Conservation (phyloP, 1,284 basidiomycete genomes). For the Rhodotorula sp. region DNA sequence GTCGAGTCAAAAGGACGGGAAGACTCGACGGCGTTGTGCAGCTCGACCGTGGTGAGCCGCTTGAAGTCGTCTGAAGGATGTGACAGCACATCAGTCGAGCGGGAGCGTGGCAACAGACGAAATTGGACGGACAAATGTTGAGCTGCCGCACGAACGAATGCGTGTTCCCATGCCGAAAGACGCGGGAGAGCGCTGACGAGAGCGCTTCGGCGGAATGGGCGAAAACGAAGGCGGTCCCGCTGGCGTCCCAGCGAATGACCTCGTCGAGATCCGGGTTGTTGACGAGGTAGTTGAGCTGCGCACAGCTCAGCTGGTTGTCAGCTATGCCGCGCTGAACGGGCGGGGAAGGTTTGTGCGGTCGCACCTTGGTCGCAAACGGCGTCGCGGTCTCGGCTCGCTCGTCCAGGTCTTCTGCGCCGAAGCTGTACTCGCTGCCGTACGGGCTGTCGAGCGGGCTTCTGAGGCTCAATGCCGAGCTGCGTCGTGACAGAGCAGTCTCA, state of each 20-base stretch:
- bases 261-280: constrained; percentile 3
- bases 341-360: neutral
- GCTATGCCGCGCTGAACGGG: no score
- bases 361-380: constrained; percentile 18
- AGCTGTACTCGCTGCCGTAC: neutral
- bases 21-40: constrained; percentile 16
- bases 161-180: constrained; percentile 33
- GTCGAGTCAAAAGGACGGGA: neutral
- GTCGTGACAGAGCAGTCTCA: neutral
- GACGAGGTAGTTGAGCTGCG: constrained; percentile 29
- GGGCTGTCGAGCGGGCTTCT: neutral
- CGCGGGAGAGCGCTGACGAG: constrained; percentile 8
- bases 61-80: constrained; percentile 34
- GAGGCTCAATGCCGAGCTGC: neutral
- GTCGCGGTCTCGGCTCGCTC: constrained; percentile 6
- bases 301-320: neutral
- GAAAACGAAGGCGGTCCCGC: constrained; percentile 33
- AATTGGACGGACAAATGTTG: constrained; percentile 39
- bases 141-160: constrained; percentile 40
- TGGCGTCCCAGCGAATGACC: constrained; percentile 30
- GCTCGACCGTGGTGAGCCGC: constrained; percentile 23
- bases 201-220: constrained; percentile 16
- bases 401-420: neutral
- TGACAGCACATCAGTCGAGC: no score
- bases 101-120: neutral